These are phyloP conservation scores for Ulmus americana DNA, from an alignment of 331 rosid species.

Conservation along the genomic window DNA sequence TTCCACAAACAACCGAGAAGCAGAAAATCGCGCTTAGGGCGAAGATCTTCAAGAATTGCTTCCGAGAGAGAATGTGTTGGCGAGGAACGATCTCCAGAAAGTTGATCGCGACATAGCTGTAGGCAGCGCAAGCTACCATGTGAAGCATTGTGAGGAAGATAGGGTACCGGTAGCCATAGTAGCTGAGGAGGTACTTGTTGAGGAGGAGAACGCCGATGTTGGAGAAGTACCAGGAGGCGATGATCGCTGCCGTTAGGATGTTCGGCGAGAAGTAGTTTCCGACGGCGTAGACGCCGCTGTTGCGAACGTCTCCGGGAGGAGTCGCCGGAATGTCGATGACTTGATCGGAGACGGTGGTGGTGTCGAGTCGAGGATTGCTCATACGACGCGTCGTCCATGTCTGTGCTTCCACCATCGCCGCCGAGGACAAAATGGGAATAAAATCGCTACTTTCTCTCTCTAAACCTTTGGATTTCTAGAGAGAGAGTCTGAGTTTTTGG, in stretches of 20 bases:
- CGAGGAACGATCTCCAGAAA: constrained; percentile 66
- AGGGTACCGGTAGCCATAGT: constrained; percentile 72
- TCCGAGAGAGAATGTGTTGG: constrained; percentile 68
- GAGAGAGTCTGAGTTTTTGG: neutral
- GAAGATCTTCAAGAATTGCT: constrained; percentile 73
- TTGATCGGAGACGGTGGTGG: constrained; percentile 37
- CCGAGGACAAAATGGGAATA: constrained; percentile 3
- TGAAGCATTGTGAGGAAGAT: constrained; percentile 96
- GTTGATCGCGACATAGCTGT: constrained; percentile 54
- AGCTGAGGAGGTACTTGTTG: constrained; percentile 86
- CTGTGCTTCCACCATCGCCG: constrained; percentile 89
- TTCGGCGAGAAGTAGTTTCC: constrained; percentile 40
- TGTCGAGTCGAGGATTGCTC: constrained; percentile 78
- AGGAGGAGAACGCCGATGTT: constrained; percentile 87
- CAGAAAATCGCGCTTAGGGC: constrained; percentile 73
- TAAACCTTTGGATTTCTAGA: neutral
- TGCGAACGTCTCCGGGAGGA: constrained; percentile 55
- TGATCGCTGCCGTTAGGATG: constrained; percentile 33
- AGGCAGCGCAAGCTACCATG: constrained; percentile 72
- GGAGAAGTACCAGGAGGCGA: constrained; percentile 75
- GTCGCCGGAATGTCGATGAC: constrained; percentile 55
- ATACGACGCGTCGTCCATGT: constrained; percentile 95
- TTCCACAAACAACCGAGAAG: constrained; percentile 93
- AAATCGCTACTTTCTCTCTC: constrained; percentile 13
- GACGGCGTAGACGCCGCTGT: constrained; percentile 23